Base-by-base conservation (phyloP, 2,329 filamentous ascomycete species). In the Fusarium annulatum region DNA sequence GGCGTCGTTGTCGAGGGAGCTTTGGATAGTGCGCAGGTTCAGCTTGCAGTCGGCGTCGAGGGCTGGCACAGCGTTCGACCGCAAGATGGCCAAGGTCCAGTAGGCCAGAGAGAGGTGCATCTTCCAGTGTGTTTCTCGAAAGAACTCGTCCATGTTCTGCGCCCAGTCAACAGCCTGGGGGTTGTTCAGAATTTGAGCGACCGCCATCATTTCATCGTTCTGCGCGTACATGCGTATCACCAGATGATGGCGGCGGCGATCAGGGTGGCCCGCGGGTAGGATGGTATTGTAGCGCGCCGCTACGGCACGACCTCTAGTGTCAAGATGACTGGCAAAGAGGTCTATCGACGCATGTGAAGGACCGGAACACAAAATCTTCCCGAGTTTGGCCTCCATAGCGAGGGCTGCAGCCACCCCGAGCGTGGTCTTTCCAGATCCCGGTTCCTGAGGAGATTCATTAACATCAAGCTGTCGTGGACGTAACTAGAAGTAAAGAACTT, bases 341-440 rank as follows among this genome's bases (percentile, higher is more conserved):
- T 63, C 43, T 1, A 68, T 28, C 2, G 67, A 42, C 2, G 58
- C 60, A 15, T 75, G 18, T 5, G 65, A 51, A 0, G 72, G 67
- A 8, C 30, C 72, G 4, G 62, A 64, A n/a, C 64, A 68, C 26
- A 68, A 18, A 3, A 75, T 59, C 4, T 36, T 28, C 6, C 70
- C 71, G 3, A 77, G 36, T 0, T 18, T 59, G 9, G 18, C 56
- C 5, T 49, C 7, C 67, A 78, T 73, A 1, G 61, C 61, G 0
- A 78, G 28, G 0, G 70, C 48, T 4, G 38, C 61, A 0, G 62
- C 61, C 21, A 71, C 60, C 2, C 70, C 34, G 0, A 53, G 33
- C 0, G 64, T 73, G 0, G 74, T 76, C 41, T 72, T 77, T 3
- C 69, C 74, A 19, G 70, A 77, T 2, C 75, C 63, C n/a, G 72